Percentiles rank a stretch among this genome's conserved stretches.
Conservation (phyloP, 148 eudicot species). For the Agrostemma githago region DNA sequence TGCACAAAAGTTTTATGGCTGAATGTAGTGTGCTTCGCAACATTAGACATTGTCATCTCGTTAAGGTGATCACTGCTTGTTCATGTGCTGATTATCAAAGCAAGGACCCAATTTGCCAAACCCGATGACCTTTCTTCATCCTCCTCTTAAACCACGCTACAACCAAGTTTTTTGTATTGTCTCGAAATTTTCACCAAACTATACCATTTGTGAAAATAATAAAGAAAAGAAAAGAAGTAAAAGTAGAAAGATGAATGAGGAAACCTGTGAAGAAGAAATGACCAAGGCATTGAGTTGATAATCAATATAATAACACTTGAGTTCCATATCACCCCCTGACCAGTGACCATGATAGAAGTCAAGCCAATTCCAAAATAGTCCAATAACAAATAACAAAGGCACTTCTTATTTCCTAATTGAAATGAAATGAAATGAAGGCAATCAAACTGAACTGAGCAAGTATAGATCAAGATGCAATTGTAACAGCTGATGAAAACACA, state of each 20-base stretch:
- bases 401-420: too few species aligned
- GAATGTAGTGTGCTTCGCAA: slow-evolving; percentile 24
- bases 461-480: neutral
- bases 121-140: too few species aligned
- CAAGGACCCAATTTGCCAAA: neutral
- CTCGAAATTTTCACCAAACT: neutral
- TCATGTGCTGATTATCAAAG: slow-evolving; percentile 22
- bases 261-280: slow-evolving; percentile 85
- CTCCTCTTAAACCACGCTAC: too few species aligned
- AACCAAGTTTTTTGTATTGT: neutral
- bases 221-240: neutral
- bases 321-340: slow-evolving; percentile 67
- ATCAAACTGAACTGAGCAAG: too few species aligned
- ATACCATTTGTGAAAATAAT: neutral
- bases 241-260: neutral
- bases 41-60: slow-evolving; percentile 18
- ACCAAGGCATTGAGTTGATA: slow-evolving; percentile 67
- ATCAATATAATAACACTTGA: slow-evolving; percentile 88
- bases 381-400: too few species aligned
- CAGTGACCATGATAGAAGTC: neutral
- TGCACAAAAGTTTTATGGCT: slow-evolving; percentile 16
- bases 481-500: neutral
- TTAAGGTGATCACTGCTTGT: slow-evolving; percentile 21
- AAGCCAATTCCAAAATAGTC: neutral
- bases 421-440: too few species aligned